Conservation (phyloP, 371 early-diverging fungal genomes). For the Mucor lusitanicus region DNA sequence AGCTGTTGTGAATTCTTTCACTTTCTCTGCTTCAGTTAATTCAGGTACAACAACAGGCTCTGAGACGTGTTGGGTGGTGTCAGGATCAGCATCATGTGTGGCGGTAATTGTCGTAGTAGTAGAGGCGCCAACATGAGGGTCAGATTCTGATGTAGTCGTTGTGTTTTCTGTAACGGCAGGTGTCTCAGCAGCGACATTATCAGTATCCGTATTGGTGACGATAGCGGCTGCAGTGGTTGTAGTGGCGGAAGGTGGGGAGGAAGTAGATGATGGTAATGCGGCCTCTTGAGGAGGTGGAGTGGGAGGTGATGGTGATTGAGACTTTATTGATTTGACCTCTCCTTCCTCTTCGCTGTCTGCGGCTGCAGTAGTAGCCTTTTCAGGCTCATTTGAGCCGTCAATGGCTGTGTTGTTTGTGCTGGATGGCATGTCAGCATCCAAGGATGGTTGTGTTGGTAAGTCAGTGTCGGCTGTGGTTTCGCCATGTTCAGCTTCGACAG, state of each 20-base stretch:
- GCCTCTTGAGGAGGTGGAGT: conserved; percentile 2
- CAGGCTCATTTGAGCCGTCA: not conserved
- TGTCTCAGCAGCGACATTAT: not conserved
- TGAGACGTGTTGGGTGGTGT: not conserved
- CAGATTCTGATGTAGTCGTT: no score
- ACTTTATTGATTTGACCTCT: conserved; percentile 38
- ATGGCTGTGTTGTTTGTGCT: not conserved
- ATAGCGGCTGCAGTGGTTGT: not conserved
- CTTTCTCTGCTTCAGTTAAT: conserved; percentile 10
- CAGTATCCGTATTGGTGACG: not conserved
- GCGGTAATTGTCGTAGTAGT: not conserved
- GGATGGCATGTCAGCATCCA: no score
- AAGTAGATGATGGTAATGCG: not conserved
- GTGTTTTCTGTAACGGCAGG: no score
- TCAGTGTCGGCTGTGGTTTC: not conserved
- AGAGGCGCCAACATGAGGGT: not conserved
- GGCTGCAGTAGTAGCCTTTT: not conserved
- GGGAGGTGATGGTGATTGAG: conserved; percentile 24
- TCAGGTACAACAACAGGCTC: not conserved
- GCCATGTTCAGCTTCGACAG: not conserved
- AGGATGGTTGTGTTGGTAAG: not conserved
- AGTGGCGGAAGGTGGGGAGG: not conserved
- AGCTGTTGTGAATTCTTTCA: not conserved
- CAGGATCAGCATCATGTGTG: not conserved
- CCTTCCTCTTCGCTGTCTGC: conserved; percentile 50